Base-by-base conservation (phyloP, 805 yeast species). In the Jamesozyma gamospora region DNA sequence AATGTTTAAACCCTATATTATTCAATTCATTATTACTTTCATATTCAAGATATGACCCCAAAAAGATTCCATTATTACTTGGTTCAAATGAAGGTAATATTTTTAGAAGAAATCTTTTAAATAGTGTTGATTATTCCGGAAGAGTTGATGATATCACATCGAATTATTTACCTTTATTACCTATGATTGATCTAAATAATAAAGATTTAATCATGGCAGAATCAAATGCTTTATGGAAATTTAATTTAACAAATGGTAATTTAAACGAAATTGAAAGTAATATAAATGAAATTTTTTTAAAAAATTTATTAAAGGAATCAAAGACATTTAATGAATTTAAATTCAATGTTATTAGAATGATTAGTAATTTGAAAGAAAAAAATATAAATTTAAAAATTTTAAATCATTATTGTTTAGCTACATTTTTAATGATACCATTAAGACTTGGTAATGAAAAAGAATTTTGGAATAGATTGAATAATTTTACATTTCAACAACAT, bases 141-240 rank as follows among this genome's bases (percentile, higher is more conserved):
- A 47, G 61, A 27, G 43, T 50, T 24, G 55, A 51, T 29, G 37
- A 49, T 7, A 21, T 21, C 24, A 44, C 42, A 16, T 51, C 44
- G 25, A 41, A 41, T 12, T 43, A 43, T 10, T 36, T 86, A 2
- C 96, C 96, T 3, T 74, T 90, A 41, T 62, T 90, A 32, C 88
- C 95, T 1, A 53, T 75, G 1, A 49, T 65, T 0, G 65, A 66
- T 8, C 53, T 82, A 8, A 49, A 50, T 1, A 45, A 63, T 3
- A 44, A 55, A 12, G 53, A 65, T 17, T 70, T 76, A 44, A 60
- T 84, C 1, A 40, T 82, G 32, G 77, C 80, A 0, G 97, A 90
- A 59, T 75, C 90, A 0, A 70, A 75, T 43, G 96, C 96, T 0
- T 42, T 90, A 5, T 75, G 94, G 78, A 52, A 52, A 17, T 60